phyloP scores from a whole-genome alignment of 306 rosid species.

The Echinosophora koreensis region DNA sequence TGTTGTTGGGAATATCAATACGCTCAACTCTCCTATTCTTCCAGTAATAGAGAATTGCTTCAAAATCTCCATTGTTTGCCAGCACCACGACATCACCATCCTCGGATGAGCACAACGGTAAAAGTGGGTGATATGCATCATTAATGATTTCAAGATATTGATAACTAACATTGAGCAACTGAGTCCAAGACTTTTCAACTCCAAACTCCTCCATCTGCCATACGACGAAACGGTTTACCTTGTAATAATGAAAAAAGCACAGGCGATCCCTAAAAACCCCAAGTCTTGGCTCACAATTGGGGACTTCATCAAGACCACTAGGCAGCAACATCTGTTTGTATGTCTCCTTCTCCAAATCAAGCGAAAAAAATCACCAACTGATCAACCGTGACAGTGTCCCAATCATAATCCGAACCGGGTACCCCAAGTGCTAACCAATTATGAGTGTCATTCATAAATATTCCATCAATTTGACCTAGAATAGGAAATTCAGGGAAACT shows the following conservation, averaged over 20 bases:
- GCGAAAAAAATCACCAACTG: neutral
- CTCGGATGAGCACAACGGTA: neutral
- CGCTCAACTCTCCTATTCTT: neutral
- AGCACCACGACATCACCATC: neutral
- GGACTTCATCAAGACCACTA: neutral
- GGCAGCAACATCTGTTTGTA: neutral
- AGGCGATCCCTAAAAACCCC: neutral
- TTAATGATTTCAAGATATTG: neutral
- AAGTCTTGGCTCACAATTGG: neutral
- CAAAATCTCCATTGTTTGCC: neutral
- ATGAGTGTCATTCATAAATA: neutral
- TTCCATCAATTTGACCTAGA: neutral
- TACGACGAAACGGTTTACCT: neutral
- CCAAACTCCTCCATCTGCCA: constrained; percentile 10
- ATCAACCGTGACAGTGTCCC: neutral
- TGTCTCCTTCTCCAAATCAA: neutral
- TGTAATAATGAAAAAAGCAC: neutral
- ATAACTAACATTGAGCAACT: neutral
- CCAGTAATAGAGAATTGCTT: neutral
- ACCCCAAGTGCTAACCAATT: neutral
- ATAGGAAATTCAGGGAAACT: neutral
- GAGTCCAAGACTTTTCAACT: constrained; percentile 2
- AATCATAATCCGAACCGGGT: neutral
- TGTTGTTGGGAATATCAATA: neutral
- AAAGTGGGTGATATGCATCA: neutral